Conservation (phyloP, 305 asterid genomes). For the Solanum aculeatissimum region DNA sequence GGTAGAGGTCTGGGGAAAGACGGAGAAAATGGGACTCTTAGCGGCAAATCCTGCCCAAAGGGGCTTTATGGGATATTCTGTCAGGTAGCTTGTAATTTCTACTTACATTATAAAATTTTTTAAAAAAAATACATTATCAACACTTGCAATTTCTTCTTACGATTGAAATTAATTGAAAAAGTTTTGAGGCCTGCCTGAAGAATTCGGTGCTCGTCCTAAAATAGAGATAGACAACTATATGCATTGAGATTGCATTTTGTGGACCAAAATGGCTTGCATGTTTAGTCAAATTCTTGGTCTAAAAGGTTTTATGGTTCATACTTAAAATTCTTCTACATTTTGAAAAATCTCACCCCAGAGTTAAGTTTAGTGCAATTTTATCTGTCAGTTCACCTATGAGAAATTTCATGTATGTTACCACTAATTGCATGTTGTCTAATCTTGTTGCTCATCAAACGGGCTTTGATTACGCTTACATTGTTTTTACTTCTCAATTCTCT, state of each 20-base stretch:
- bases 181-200: neutral
- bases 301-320: neutral
- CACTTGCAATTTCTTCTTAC: neutral
- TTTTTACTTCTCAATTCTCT: neutral
- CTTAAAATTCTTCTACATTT: neutral
- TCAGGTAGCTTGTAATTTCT: conserved; percentile 33
- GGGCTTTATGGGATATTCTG: conserved; percentile 85
- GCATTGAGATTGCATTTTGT: neutral
- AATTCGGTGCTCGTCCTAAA: neutral
- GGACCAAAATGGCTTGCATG: neutral
- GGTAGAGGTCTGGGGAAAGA: conserved; percentile 61
- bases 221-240: neutral
- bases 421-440: neutral
- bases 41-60: conserved; percentile 71
- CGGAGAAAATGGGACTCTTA: conserved; percentile 70
- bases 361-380: neutral
- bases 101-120: neutral
- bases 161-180: neutral
- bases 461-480: neutral
- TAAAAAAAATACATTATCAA: neutral
- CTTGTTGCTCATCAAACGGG: neutral
- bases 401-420: neutral
- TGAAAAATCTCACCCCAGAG: neutral
- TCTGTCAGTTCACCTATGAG: neutral
- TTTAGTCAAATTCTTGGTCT: neutral